These are phyloP conservation scores for Penstemon davidsonii DNA, from an alignment of 257 asterid genomes.

Conservation along the genomic window DNA sequence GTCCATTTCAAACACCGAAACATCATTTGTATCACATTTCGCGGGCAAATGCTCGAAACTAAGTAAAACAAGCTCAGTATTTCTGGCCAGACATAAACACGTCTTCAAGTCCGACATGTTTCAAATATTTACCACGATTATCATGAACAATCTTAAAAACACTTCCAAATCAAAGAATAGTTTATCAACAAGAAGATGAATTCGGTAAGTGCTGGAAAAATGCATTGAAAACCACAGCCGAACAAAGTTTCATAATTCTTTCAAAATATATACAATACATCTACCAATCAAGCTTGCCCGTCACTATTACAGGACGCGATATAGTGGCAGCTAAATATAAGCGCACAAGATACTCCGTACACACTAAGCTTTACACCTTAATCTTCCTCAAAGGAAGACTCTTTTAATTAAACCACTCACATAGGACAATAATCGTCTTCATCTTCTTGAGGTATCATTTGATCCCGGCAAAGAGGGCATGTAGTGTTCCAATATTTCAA, in stretches of 20 bases:
- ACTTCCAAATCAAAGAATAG: not conserved
- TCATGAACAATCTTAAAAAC: no score
- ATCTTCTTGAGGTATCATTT: constrained; percentile 64
- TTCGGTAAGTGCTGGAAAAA: not conserved
- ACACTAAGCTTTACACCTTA: constrained; percentile 49
- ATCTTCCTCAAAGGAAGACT: constrained; percentile 17
- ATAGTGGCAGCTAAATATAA: constrained; percentile 39
- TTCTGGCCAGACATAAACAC: no score
- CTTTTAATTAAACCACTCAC: constrained; percentile 41
- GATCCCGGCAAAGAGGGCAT: constrained; percentile 87
- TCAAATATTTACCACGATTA: no score
- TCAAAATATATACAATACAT: constrained; percentile 30
- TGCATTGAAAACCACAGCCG: constrained; percentile 21
- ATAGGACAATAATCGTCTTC: constrained; percentile 76
- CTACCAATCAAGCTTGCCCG: constrained; percentile 43
- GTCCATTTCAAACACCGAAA: no score
- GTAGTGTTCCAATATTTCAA: constrained; percentile 75
- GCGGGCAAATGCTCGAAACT: no score
- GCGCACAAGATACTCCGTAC: constrained; percentile 30
- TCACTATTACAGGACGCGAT: constrained; percentile 48
- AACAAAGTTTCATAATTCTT: constrained; percentile 22
- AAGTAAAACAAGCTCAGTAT: no score
- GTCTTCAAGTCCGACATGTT: no score
- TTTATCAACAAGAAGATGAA: not conserved
- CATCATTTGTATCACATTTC: no score